Evolutionary conservation across 2,329 filamentous ascomycete genomes (phyloP), one percentile per base, ranked within the genome.

Genomic region (Lomentospora prolificans): DNA sequence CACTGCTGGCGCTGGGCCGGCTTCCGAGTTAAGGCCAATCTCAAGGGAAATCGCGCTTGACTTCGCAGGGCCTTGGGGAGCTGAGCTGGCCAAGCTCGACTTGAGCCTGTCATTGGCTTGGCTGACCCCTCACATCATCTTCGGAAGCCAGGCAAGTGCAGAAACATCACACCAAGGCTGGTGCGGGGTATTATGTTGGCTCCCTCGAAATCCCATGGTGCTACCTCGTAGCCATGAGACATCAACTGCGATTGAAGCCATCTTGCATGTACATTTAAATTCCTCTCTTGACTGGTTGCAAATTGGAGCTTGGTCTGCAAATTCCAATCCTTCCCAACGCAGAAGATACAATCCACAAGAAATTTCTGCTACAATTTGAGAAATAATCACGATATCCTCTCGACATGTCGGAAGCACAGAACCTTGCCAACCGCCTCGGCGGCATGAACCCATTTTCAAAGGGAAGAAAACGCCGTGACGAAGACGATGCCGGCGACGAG

Each of bases 401-500:
- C 17, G 24, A 10, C 8, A 48, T 48, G 44, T 48, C 44, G 2
- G 44, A 48, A 12, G 10, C 22, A 2, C 44, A 48, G 10, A 28
- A 25, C 30, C 51, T 53, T 9, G 30, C 30, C 3, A 53, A 10
- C 44, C 44, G 44, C 44, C 33, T 56, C 46, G 30, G 33, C 30
- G 46, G 46, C 14, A 30, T 56, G 31, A 56, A 56, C 14, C 54
- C 54, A 30, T 51, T 56, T 31, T 6, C 46, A 19, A 51, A 51
- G 28, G 10, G 19, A 22, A 50, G 36, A 12, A 25, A n/a, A 12
- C 17, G 14, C 12, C 14, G n/a, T 30, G 75, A 77, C 56, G 73
- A 78, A 39, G 79, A 82, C 41, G 76, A 82, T 30, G 63, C 69
- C 28, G 79, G 80, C 56, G 76, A 82, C 57, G 71, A 72, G 51